Percentiles rank a stretch among this genome's conserved stretches.
Evolutionary conservation across 306 rosid species (phyloP).

Genomic region (Psophocarpus tetragonolobus): DNA sequence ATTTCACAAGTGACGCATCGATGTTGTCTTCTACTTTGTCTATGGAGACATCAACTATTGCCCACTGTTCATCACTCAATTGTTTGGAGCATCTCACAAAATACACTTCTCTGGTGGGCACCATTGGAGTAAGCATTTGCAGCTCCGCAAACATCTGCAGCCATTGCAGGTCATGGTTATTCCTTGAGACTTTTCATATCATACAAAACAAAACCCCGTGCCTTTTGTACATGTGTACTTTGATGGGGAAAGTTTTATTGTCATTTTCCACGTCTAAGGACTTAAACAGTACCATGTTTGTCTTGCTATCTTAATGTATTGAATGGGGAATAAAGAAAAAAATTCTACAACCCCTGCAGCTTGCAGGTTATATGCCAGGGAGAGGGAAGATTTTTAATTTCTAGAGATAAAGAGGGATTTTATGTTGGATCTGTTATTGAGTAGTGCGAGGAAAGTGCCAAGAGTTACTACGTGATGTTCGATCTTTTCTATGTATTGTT

Average conservation of each 20-base stretch:
- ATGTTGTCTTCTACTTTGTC: slow-evolving; percentile 88
- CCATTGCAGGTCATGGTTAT: slow-evolving; percentile 3
- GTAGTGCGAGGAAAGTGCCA: slow-evolving; percentile 31
- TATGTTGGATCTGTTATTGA: neutral
- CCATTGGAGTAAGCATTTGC: slow-evolving; percentile 96
- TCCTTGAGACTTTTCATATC: neutral
- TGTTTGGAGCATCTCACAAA: slow-evolving; percentile 86
- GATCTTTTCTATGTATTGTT: slow-evolving; percentile 22
- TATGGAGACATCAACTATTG: slow-evolving; percentile 81
- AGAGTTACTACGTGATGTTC: slow-evolving; percentile 23
- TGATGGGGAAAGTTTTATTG: neutral
- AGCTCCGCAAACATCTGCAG: slow-evolving; percentile 92
- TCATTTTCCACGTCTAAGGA: slow-evolving; percentile 5
- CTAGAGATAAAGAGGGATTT: neutral
- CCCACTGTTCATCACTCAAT: slow-evolving; percentile 79
- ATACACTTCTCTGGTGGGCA: slow-evolving; percentile 86
- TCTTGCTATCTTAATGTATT: neutral
- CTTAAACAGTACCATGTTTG: neutral
- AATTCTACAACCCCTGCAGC: neutral
- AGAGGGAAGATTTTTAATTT: neutral
- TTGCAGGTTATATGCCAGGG: neutral
- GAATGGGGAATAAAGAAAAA: neutral
- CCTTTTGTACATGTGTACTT: neutral
- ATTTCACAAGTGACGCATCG: slow-evolving; percentile 74
- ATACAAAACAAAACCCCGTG: neutral